Evolutionary conservation across 805 yeast genomes (phyloP).

Genomic region (Nakazawaea wyomingensis): DNA sequence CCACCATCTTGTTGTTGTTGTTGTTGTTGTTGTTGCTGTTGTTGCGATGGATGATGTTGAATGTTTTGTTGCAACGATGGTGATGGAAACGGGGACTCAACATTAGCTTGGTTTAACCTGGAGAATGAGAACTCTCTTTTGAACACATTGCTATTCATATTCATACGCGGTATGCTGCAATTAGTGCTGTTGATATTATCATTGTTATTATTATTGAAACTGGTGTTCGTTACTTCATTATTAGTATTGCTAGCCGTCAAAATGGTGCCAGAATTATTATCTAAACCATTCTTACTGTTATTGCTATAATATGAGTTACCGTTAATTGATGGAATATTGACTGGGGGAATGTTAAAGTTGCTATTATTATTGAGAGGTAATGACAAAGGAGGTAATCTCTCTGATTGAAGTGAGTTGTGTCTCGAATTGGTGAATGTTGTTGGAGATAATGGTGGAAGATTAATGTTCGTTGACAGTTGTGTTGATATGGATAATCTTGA

Average conservation of each 20-base stretch:
- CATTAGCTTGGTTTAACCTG: slow-evolving; percentile 2
- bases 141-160: slow-evolving; percentile 8
- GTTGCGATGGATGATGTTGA: slow-evolving; percentile 1
- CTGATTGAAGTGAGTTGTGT: slow-evolving; percentile 10
- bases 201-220: background rate
- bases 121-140: slow-evolving; percentile 15
- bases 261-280: background rate
- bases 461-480: slow-evolving; percentile 7
- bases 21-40: background rate
- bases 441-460: slow-evolving; percentile 13
- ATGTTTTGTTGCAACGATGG: slow-evolving; percentile 6
- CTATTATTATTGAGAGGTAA: slow-evolving; percentile 2
- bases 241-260: background rate
- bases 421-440: slow-evolving; percentile 7
- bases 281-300: background rate
- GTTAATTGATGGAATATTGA: background rate
- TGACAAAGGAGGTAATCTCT: slow-evolving; percentile 9
- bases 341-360: background rate
- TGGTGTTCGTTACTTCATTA: background rate
- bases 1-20: background rate
- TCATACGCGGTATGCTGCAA: background rate
- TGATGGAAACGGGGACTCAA: slow-evolving; percentile 7
- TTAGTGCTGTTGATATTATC: background rate
- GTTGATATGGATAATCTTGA: slow-evolving; percentile 12
- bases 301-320: background rate